Evolutionary conservation across 768 basidiomycete genomes (phyloP).

Genomic region (Tylopilus sp.): DNA sequence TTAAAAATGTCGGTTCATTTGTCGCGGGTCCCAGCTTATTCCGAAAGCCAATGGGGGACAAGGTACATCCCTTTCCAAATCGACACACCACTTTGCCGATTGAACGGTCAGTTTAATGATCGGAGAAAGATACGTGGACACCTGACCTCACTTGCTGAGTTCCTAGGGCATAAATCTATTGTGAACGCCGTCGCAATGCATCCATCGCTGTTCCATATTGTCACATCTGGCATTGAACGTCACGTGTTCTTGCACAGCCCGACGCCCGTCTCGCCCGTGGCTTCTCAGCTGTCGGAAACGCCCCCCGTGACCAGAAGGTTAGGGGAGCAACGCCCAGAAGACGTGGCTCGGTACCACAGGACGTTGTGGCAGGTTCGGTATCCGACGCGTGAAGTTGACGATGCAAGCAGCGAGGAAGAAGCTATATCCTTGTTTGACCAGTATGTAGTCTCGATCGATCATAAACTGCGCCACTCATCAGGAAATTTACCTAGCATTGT

Average conservation of each 20-base stretch:
- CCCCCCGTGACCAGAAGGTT: constrained; percentile 46
- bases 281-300: constrained; percentile 43
- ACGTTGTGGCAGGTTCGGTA: constrained; percentile 31
- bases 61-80: constrained; percentile 61
- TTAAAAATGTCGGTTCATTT: constrained; percentile 5
- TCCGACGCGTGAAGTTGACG: constrained; percentile 30
- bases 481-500: constrained; percentile 45
- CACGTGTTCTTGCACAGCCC: constrained; percentile 68
- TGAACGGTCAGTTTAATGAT: constrained; percentile 46
- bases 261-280: constrained; percentile 51
- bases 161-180: constrained; percentile 68
- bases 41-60: constrained; percentile 35
- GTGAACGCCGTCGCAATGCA: constrained; percentile 74
- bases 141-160: constrained; percentile 4
- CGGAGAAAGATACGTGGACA: neutral
- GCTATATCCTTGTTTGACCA: constrained; percentile 71
- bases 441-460: constrained; percentile 39
- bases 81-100: constrained; percentile 55
- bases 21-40: constrained; percentile 39
- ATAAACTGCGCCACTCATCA: constrained; percentile 6
- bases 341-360: constrained; percentile 36
- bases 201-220: constrained; percentile 61
- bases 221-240: constrained; percentile 73
- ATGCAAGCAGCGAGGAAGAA: constrained; percentile 40
- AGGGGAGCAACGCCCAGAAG: constrained; percentile 32